Percentiles rank a stretch among this genome's conserved stretches.
These are phyloP conservation scores for Bigelowiella natans DNA, from an alignment of 78 protist genomes.

Conservation along the genomic window DNA sequence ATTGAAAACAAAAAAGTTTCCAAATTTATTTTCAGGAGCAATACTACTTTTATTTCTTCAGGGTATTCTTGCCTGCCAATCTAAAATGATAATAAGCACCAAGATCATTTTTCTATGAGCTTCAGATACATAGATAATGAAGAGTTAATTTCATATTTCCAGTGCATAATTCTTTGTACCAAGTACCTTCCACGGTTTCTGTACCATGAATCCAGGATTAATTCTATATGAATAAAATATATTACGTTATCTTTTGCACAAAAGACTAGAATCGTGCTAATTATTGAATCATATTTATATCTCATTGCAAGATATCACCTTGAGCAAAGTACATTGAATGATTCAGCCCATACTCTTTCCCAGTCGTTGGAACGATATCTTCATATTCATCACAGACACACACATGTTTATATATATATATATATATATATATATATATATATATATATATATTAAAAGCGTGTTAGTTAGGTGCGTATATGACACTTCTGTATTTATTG, in stretches of 20 bases:
- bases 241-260: too few species aligned
- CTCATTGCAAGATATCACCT: too few species aligned
- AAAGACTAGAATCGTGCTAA: too few species aligned
- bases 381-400: not conserved
- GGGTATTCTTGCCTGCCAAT: not conserved
- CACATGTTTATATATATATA: not conserved
- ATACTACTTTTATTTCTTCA: not conserved
- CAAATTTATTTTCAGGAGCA: too few species aligned
- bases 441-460: not conserved
- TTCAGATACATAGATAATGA: too few species aligned
- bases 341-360: not conserved
- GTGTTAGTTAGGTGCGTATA: too few species aligned
- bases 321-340: not conserved
- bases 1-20: too few species aligned
- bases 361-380: not conserved
- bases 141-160: too few species aligned
- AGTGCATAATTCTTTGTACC: too few species aligned
- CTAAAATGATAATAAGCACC: not conserved
- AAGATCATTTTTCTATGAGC: not conserved
- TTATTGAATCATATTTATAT: too few species aligned
- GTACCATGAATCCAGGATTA: not conserved
- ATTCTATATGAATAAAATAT: too few species aligned
- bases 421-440: not conserved
- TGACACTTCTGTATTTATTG: too few species aligned
- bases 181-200: not conserved